These are phyloP conservation scores for Brassica hybrid DNA, from an alignment of 441 rosid genomes.

Conservation along the genomic window DNA sequence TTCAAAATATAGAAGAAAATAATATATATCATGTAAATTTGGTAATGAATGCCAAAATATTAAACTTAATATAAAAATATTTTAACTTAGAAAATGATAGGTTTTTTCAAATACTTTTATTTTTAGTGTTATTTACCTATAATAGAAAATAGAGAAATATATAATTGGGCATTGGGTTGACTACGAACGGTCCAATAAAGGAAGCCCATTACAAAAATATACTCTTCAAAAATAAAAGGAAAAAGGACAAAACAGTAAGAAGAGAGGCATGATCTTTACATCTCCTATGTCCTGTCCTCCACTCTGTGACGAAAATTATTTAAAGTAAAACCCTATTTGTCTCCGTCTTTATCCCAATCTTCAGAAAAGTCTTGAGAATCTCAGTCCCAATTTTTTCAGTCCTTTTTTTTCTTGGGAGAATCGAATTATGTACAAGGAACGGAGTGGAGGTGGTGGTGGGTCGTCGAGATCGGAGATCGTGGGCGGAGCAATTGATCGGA, in stretches of 20 bases:
- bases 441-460: conserved; percentile 50
- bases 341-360: conserved; percentile 36
- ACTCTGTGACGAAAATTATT: conserved; percentile 27
- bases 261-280: conserved; percentile 33
- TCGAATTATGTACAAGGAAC: conserved; percentile 42
- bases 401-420: not conserved
- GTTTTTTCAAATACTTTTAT: too few relatives aligned
- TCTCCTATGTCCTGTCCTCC: conserved; percentile 42
- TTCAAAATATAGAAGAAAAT: too few relatives aligned
- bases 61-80: too few relatives aligned
- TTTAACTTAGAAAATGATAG: too few relatives aligned
- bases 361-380: conserved; percentile 27
- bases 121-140: too few relatives aligned
- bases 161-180: not conserved
- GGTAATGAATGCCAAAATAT: too few relatives aligned
- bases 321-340: conserved; percentile 38
- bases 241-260: not conserved
- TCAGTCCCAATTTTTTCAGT: not conserved
- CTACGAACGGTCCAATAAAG: not conserved
- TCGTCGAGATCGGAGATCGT: conserved; percentile 72
- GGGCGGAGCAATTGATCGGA: conserved; percentile 47
- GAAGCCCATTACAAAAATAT: not conserved
- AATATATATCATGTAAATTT: too few relatives aligned
- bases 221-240: not conserved
- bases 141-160: too few relatives aligned